Percentiles rank a stretch among this genome's conserved stretches.
These are phyloP conservation scores for Plasmodium gallinaceum DNA, from an alignment of 169 alveolate genomes.

Conservation along the genomic window DNA sequence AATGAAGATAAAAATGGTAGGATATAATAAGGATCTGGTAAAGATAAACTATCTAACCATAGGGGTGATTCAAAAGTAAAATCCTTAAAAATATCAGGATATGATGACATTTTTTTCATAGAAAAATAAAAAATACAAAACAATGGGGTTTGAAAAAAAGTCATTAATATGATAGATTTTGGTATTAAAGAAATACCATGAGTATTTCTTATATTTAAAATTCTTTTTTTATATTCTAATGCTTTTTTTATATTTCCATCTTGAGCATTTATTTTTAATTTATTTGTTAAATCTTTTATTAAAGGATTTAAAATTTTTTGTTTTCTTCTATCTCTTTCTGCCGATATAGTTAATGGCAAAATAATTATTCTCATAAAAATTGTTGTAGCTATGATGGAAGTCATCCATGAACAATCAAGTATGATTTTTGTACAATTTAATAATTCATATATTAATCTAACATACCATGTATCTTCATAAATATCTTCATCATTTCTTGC, in stretches of 20 bases:
- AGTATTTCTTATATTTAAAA: constrained; percentile 77
- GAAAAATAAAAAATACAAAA: constrained; percentile 84
- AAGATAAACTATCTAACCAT: constrained; percentile 84
- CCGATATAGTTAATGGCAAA: constrained; percentile 81
- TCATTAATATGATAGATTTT: constrained; percentile 79
- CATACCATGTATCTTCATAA: constrained; percentile 63
- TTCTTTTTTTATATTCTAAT: constrained; percentile 61
- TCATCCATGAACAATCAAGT: constrained; percentile 58
- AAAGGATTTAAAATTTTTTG: constrained; percentile 81
- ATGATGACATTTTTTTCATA: constrained; percentile 80
- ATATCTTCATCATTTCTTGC: constrained; percentile 29
- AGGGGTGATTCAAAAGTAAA: constrained; percentile 81
- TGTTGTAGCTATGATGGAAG: constrained; percentile 73
- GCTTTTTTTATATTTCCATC: constrained; percentile 65
- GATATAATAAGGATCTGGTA: constrained; percentile 85
- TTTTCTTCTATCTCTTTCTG: constrained; percentile 83
- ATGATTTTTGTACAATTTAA: constrained; percentile 44
- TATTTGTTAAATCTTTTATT: constrained; percentile 80
- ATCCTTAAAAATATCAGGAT: constrained; percentile 79
- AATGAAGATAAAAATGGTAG: constrained; percentile 79
- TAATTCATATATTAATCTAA: constrained; percentile 37
- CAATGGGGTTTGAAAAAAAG: constrained; percentile 79
- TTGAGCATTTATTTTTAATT: constrained; percentile 79
- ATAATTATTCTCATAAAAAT: constrained; percentile 76
- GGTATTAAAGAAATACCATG: constrained; percentile 77